A percentile compares a stretch with the other conserved stretches of the same genome.
Conservation (phyloP, 192 early-diverging fungal species). For the Coemansia sp. region DNA sequence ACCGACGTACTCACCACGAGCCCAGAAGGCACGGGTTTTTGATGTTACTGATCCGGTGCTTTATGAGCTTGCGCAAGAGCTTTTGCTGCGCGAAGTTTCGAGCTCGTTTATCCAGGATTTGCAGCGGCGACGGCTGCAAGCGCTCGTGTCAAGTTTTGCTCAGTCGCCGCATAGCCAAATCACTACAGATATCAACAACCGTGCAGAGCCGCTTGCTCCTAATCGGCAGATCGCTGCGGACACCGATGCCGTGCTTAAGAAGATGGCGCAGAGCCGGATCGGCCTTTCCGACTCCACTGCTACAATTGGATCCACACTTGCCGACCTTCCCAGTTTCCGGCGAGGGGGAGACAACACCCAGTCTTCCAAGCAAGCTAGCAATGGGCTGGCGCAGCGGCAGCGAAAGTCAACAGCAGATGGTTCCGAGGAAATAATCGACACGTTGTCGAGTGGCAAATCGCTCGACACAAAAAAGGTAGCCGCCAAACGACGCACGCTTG, state of each 20-base stretch:
- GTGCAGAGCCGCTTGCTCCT: not conserved
- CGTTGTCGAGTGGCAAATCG: not conserved
- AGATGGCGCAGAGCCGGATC: conserved; percentile 21
- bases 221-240: conserved; percentile 16
- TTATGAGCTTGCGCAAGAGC: conserved; percentile 23
- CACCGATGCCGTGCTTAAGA: conserved; percentile 34
- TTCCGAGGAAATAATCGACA: not conserved
- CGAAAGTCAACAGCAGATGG: not conserved
- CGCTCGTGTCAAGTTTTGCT: conserved; percentile 21
- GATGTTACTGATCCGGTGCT: conserved; percentile 24
- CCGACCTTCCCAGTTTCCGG: conserved; percentile 50
- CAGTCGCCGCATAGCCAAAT: not conserved
- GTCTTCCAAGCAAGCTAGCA: not conserved
- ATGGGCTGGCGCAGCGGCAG: not conserved
- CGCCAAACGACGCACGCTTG: not conserved
- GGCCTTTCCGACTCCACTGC: conserved; percentile 10
- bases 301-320: conserved; percentile 32
- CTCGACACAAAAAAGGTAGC: not conserved
- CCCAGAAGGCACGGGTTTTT: conserved; percentile 26
- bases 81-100: conserved; percentile 47
- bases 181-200: not conserved
- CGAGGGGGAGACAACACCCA: conserved; percentile 12
- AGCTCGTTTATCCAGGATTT: conserved; percentile 37
- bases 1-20: not conserved
- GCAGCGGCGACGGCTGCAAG: conserved; percentile 21